Evolutionary conservation across 352 stramenopile genomes (phyloP).

Genomic region (Globisporangium cylindrosporum): DNA sequence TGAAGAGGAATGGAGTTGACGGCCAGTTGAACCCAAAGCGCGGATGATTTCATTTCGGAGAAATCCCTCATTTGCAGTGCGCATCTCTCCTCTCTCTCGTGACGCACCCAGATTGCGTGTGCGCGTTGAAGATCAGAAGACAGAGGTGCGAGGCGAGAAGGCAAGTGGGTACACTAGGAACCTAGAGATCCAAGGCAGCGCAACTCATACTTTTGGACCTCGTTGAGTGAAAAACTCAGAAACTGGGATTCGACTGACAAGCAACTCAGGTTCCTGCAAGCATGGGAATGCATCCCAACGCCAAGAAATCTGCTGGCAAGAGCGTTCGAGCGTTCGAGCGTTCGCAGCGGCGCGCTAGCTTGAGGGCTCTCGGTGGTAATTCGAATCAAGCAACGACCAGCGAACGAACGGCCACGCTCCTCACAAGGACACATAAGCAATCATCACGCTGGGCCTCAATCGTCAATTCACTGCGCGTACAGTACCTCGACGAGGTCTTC

Average conservation of each 20-base stretch:
- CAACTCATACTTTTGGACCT: neutral
- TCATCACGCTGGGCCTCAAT: neutral
- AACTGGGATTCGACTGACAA: neutral
- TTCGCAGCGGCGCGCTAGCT: neutral
- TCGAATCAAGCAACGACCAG: neutral
- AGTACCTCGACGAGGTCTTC: neutral
- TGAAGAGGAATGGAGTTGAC: neutral
- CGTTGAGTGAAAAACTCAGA: neutral
- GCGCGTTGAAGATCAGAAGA: slow-evolving; percentile 8
- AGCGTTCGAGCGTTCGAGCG: neutral
- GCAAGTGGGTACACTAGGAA: slow-evolving; percentile 7
- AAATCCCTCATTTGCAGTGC: neutral
- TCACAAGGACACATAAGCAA: neutral
- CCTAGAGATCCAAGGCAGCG: neutral
- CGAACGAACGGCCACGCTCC: neutral
- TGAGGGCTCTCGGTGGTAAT: neutral
- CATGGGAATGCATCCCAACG: neutral
- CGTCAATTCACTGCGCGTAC: neutral
- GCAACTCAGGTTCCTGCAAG: neutral
- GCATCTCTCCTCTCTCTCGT: neutral
- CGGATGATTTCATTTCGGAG: neutral
- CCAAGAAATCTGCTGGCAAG: neutral
- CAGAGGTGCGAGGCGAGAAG: neutral
- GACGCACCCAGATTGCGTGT: slow-evolving; percentile 4
- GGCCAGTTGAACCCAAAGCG: slow-evolving; percentile 5